Evolutionary conservation across 768 basidiomycete genomes (phyloP), one percentile per base, ranked within the genome.

Genomic region (Lactarius tabidus): DNA sequence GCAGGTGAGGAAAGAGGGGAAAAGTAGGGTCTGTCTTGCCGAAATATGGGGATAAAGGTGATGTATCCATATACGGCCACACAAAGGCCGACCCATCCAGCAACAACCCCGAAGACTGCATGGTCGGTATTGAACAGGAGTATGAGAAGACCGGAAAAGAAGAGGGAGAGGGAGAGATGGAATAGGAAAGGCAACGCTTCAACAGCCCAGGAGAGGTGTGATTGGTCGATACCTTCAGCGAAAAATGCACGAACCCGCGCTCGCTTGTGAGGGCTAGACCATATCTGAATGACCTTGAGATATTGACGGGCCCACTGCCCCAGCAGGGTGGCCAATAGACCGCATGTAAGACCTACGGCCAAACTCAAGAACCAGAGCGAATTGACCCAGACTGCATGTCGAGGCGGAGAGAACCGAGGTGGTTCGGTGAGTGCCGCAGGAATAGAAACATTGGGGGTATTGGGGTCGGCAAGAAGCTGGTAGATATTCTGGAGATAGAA

Each of bases 301-400:
- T 59, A 59, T 36, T 45, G 45, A 23, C 43, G 59, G 4, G 59
- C 45, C 59, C 59, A 59, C 17, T 59, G 59, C 2, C 51, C 29
- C 31, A 51, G 20, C 59, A 36, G 12, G 20, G 31, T 59, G 6
- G 58, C 58, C 18, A 59, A 12, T 1, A 59, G n/a, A 23, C 41
- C 43, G 45, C 43, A 33, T 5, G 58, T 48, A n/a, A 59, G 58
- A 18, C 43, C 23, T 12, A 59, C 29, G 5, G 31, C 23, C 33
- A 59, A 36, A 28, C 58, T 59, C 58, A 59, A 35, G 33, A 59
- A 48, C 58, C 43, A 59, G 18, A 59, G 15, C 20, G 58, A 59
- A 18, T 59, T 59, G 12, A 59, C 58, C 43, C 43, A 59, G 43
- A 59, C 20, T 8, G 43, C 58, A 7, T 43, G 39, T 59, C 5